phyloP scores from a whole-genome alignment of 1,139 yeast genomes.

The Geotrichum restrictum region DNA sequence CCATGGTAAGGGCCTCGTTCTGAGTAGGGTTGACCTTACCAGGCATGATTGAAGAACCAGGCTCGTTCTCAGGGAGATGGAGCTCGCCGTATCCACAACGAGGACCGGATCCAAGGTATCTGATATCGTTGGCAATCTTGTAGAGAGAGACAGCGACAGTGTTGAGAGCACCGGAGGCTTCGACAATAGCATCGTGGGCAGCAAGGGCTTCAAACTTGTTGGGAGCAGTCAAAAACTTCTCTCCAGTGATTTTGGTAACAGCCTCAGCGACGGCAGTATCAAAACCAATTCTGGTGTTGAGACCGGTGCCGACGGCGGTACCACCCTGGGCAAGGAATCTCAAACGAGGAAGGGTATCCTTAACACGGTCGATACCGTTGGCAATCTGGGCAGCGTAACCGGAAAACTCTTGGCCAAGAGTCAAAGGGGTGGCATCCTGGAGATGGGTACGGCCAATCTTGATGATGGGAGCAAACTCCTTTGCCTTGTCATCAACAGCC shows the following conservation, averaged over 20 bases:
- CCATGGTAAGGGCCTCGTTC: conserved; percentile 98
- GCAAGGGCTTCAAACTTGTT: conserved; percentile 98
- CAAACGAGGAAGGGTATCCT: conserved; percentile 69
- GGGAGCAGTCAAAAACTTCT: conserved; percentile 89
- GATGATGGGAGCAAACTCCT: conserved; percentile 82
- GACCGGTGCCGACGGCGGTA: conserved; percentile 98
- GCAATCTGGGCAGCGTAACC: conserved; percentile 93
- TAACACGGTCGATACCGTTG: conserved; percentile 85
- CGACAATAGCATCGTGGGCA: conserved; percentile 97
- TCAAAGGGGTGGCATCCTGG: conserved; percentile 97
- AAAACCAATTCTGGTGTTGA: conserved; percentile 88
- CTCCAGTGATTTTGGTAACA: conserved; percentile 79
- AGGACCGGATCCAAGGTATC: conserved; percentile 98
- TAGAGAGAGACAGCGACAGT: conserved; percentile 87
- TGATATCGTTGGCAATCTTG: conserved; percentile 96
- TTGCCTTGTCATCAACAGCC: conserved; percentile 68
- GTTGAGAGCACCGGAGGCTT: conserved; percentile 95
- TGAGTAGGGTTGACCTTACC: conserved; percentile 99
- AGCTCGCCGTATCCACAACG: conserved; percentile 99
- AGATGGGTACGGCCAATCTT: conserved; percentile 98
- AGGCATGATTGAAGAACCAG: conserved; percentile 98
- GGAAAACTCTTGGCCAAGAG: conserved; percentile 95
- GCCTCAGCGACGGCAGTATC: conserved; percentile 77
- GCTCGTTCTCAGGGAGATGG: conserved; percentile 94
- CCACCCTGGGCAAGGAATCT: conserved; percentile 95